phyloP scores from a whole-genome alignment of 1,284 basidiomycete genomes.

The Boletellus deceptivus region DNA sequence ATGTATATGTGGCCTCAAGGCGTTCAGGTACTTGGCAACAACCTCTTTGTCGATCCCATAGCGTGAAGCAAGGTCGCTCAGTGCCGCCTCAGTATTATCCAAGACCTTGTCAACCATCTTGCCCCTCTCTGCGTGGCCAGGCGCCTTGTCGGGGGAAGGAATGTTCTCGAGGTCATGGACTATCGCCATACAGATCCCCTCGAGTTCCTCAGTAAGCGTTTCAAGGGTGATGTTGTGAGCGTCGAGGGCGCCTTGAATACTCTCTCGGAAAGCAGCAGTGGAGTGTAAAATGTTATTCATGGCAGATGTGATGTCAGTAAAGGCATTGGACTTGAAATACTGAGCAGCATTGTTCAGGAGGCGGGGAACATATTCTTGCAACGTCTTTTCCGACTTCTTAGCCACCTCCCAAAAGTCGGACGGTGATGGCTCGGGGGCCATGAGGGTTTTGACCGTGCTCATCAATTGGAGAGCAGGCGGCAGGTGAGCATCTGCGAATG shows the following conservation, averaged over 20 bases:
- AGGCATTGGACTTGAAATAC: slow-evolving; percentile 2
- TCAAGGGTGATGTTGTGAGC: slow-evolving; percentile 2
- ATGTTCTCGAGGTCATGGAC: background rate
- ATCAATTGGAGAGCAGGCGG: background rate
- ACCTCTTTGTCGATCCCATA: slow-evolving; percentile 1
- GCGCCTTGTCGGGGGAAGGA: slow-evolving; percentile 1
- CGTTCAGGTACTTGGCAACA: background rate
- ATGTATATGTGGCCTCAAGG: background rate
- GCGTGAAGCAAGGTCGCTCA: background rate
- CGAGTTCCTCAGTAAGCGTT: slow-evolving; percentile 2
- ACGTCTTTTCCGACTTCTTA: background rate
- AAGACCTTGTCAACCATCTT: slow-evolving; percentile 8
- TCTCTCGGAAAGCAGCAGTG: slow-evolving; percentile 11
- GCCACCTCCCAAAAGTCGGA: slow-evolving; percentile 13
- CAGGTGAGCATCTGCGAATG: background rate
- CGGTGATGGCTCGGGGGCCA: background rate
- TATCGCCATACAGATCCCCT: slow-evolving; percentile 1
- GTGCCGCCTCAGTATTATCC: too few relatives aligned
- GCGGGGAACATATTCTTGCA: slow-evolving; percentile 4
- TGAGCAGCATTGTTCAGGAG: slow-evolving; percentile 2
- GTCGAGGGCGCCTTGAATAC: slow-evolving; percentile 8
- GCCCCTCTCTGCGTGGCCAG: slow-evolving; percentile 3
- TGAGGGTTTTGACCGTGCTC: background rate
- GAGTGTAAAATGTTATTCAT: slow-evolving; percentile 9
- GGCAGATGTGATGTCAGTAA: slow-evolving; percentile 4